Percentiles rank a stretch among this genome's conserved stretches.
Evolutionary conservation across 345 rosid species (phyloP).

Genomic region (Orychophragmus violaceus): DNA sequence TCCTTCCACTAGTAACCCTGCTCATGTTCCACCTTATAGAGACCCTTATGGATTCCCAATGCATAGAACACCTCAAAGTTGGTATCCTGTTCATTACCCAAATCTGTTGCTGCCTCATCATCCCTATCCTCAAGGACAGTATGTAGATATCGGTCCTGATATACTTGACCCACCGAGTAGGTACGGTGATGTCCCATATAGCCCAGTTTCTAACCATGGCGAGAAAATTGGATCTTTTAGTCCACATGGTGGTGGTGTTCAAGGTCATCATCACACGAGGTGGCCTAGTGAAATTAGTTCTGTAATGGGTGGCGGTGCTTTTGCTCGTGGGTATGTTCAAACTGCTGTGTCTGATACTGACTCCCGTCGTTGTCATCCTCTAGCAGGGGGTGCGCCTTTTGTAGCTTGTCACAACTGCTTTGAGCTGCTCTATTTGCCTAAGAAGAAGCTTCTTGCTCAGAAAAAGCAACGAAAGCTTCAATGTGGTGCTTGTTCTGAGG

Average conservation of each 20-base stretch:
- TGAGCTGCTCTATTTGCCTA: conserved; percentile 52
- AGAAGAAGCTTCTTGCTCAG: conserved; percentile 29
- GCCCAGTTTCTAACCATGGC: background rate
- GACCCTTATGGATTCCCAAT: conserved; percentile 17
- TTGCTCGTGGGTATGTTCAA: conserved; percentile 30
- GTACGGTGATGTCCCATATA: conserved; percentile 12
- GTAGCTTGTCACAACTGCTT: conserved; percentile 53
- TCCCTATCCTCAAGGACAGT: conserved; percentile 26
- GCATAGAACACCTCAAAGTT: too few species aligned
- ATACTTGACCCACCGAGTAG: conserved; percentile 21
- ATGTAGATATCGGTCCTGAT: conserved; percentile 29
- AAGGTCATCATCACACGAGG: background rate
- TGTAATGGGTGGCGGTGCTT: background rate
- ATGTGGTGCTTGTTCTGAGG: conserved; percentile 58
- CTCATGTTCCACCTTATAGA: conserved; percentile 36
- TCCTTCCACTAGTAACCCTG: too few species aligned
- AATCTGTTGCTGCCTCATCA: background rate
- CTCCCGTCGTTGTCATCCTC: conserved; percentile 37
- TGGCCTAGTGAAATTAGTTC: background rate
- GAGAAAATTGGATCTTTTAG: background rate
- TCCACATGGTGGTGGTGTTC: too few species aligned
- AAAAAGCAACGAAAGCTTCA: conserved; percentile 37
- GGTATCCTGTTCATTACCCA: conserved; percentile 11
- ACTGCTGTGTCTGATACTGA: conserved; percentile 28
- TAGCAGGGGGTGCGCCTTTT: conserved; percentile 67